phyloP scores from a whole-genome alignment of 352 stramenopile genomes.

The Globisporangium orthogonon region DNA sequence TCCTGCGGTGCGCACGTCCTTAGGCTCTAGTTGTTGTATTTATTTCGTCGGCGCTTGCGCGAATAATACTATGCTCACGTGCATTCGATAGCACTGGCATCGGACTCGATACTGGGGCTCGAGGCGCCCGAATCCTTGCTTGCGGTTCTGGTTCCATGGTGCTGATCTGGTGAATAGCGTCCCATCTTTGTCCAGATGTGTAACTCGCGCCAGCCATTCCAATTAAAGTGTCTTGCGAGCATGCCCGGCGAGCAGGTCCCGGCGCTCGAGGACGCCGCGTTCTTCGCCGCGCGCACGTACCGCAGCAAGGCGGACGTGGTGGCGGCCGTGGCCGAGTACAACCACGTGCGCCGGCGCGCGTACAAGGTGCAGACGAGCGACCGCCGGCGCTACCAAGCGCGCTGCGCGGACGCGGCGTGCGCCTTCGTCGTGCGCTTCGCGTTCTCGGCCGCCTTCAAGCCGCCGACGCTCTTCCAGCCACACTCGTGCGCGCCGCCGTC shows the following conservation, averaged over 20 bases:
- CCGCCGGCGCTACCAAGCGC: neutral
- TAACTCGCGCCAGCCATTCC: too few relatives aligned
- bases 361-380: slow-evolving; percentile 6
- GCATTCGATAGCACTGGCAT: too few relatives aligned
- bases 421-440: slow-evolving; percentile 5
- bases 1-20: neutral
- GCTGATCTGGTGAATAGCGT: too few relatives aligned
- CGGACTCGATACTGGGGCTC: too few relatives aligned
- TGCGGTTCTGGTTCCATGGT: too few relatives aligned
- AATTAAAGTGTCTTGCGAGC: too few relatives aligned
- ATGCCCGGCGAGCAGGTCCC: too few relatives aligned
- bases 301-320: slow-evolving; percentile 5
- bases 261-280: neutral
- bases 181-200: too few relatives aligned
- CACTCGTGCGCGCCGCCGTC: neutral
- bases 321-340: slow-evolving; percentile 6
- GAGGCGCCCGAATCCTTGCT: too few relatives aligned
- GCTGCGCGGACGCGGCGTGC: neutral
- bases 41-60: neutral
- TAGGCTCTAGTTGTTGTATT: neutral
- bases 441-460: slow-evolving; percentile 3
- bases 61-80: neutral
- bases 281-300: slow-evolving; percentile 6
- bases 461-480: slow-evolving; percentile 1
- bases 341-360: slow-evolving; percentile 5